A percentile compares a stretch with the other conserved stretches of the same genome.
Conservation (phyloP, 2,329 filamentous ascomycete species). For the Kalaharituber pfeilii region DNA sequence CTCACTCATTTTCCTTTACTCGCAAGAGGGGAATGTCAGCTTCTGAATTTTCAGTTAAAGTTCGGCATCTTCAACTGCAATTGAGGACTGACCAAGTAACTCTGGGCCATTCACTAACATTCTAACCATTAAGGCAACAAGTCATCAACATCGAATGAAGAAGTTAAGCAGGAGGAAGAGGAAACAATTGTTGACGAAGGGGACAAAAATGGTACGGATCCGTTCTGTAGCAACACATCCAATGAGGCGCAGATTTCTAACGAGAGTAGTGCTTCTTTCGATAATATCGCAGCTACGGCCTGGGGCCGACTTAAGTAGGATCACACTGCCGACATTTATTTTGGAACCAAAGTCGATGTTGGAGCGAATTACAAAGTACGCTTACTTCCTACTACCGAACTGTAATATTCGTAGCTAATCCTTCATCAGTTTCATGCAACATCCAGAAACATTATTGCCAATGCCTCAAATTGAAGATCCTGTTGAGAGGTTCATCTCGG, state of each 20-base stretch:
- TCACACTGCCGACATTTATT: constrained; percentile 93
- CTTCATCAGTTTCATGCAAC: constrained; percentile 77
- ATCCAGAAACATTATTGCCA: constrained; percentile 82
- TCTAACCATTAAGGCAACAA: not conserved
- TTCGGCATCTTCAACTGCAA: too few species aligned
- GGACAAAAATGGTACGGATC: constrained; percentile 22
- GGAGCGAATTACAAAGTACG: constrained; percentile 93
- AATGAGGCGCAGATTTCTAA: constrained; percentile 4
- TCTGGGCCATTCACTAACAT: not conserved
- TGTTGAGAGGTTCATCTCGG: constrained; percentile 72
- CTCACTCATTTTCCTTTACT: not conserved
- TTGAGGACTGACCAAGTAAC: not conserved
- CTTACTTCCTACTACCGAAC: too few species aligned
- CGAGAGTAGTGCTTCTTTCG: constrained; percentile 61
- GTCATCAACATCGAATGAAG: not conserved
- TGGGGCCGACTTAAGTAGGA: constrained; percentile 82
- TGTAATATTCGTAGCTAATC: too few species aligned
- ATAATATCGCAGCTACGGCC: constrained; percentile 95
- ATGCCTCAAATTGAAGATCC: constrained; percentile 82
- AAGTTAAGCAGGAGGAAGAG: constrained; percentile 12
- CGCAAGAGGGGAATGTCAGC: too few species aligned
- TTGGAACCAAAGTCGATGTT: constrained; percentile 95
- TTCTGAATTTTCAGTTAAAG: too few species aligned
- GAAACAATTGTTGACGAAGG: constrained; percentile 23
- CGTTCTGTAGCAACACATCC: not conserved